Percentiles rank a stretch among this genome's conserved stretches.
These are phyloP conservation scores for Forsythia suspensa DNA, from an alignment of 257 asterid species.

Conservation along the genomic window DNA sequence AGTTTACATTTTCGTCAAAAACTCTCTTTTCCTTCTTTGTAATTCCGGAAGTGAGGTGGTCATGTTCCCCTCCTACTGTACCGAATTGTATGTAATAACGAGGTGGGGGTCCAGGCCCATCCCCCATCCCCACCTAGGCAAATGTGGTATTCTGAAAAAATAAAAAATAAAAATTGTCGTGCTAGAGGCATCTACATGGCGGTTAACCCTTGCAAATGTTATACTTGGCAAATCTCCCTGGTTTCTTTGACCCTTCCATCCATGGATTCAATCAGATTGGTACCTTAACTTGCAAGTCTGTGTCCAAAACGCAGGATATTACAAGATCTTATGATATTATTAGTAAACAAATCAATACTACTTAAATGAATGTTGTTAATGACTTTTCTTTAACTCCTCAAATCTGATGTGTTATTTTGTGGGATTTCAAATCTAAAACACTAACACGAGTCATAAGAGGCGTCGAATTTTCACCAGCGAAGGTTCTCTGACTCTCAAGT, in stretches of 20 bases:
- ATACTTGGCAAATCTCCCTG: not conserved
- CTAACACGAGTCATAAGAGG: not conserved
- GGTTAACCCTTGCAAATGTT: not conserved
- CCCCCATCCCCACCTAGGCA: too few species aligned
- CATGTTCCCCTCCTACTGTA: too few species aligned
- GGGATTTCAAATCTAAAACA: not conserved
- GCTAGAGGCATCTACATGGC: not conserved
- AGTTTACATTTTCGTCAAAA: too few species aligned
- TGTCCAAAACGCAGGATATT: not conserved
- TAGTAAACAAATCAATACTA: not conserved
- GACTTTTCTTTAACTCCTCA: not conserved
- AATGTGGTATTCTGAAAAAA: too few species aligned
- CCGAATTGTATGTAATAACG: too few species aligned
- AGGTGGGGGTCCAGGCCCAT: too few species aligned
- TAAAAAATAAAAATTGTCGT: not conserved
- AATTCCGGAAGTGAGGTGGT: too few species aligned
- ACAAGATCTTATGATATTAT: constrained; percentile 1
- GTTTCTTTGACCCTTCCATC: not conserved
- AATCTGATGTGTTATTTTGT: not conserved
- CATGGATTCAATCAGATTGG: not conserved
- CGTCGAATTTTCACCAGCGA: not conserved
- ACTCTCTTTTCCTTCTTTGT: too few species aligned
- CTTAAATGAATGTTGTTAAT: not conserved
- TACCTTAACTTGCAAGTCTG: not conserved
- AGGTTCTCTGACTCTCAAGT: not conserved